Base-by-base conservation (phyloP, 2,329 filamentous ascomycete species). In the Pseudonectria foliicola region DNA sequence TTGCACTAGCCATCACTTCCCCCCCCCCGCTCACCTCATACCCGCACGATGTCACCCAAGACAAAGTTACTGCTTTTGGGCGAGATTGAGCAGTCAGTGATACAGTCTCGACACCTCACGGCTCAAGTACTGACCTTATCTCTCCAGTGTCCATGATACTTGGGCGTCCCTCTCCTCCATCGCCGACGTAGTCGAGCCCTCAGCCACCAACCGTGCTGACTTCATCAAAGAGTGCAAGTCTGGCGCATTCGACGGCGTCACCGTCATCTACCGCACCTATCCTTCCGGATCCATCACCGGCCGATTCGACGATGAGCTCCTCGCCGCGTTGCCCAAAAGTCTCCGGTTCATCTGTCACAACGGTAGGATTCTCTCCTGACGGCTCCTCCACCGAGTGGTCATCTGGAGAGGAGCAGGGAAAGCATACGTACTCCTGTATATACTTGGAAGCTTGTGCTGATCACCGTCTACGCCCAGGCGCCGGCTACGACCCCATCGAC, bases 401-500 rank as follows among this genome's bases (percentile, higher is more conserved):
- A n/a, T n/a, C n/a, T n/a, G n/a, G n/a, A n/a, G n/a, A n/a, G n/a
- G n/a, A n/a, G n/a, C n/a, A n/a, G n/a, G n/a, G n/a, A n/a, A n/a
- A n/a, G n/a, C n/a, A n/a, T n/a, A n/a, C n/a, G n/a, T n/a, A n/a
- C n/a, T n/a, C n/a, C n/a, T n/a, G n/a, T n/a, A n/a, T n/a, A n/a
- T n/a, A n/a, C n/a, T n/a, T n/a, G n/a, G n/a, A n/a, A n/a, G n/a
- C n/a, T n/a, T n/a, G n/a, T n/a, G n/a, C n/a, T n/a, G n/a, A n/a
- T n/a, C n/a, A n/a, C n/a, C n/a, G n/a, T 23, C 18, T 15, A 15
- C 27, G 15, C 13, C 4, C 29, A 83, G 80, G 85, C 42, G 85
- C 87, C 37, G 88, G 88, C 25, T 94, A 94, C 61, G 87, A 94
- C 59, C 82, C 88, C 57, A 70, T 93, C 43, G 80, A 89, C 57